phyloP scores from a whole-genome alignment of 2,329 filamentous ascomycete genomes.

The Nothophaeocryptopus gaeumannii region DNA sequence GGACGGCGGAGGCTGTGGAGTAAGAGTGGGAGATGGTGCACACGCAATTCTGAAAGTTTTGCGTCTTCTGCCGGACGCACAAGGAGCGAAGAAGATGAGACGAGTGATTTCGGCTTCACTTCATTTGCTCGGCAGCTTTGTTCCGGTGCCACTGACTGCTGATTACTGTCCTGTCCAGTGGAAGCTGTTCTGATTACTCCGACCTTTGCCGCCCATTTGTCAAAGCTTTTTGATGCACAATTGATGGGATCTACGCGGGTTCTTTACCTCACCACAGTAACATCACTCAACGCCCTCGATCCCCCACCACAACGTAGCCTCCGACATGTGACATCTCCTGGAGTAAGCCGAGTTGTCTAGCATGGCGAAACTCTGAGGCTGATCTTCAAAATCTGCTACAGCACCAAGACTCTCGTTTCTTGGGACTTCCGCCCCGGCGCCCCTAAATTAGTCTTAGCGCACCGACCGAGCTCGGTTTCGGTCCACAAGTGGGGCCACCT shows the following conservation, averaged over 20 bases:
- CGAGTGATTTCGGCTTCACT: background rate
- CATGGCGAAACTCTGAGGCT: constrained; percentile 8
- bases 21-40: background rate
- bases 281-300: no score
- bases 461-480: no score
- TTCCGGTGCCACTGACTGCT: no score
- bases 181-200: no score
- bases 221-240: no score
- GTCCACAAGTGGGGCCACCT: no score
- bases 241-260: no score
- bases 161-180: no score
- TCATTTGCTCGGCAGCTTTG: background rate
- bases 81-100: background rate
- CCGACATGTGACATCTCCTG: background rate
- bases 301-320: no score
- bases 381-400: constrained; percentile 5
- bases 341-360: background rate
- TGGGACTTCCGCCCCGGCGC: constrained; percentile 5
- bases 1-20: background rate
- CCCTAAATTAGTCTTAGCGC: no score
- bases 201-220: no score
- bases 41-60: background rate
- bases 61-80: background rate
- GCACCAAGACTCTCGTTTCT: constrained; percentile 7
- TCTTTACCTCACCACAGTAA: no score